Evolutionary conservation across 2,329 filamentous ascomycete genomes (phyloP), one percentile per base, ranked within the genome.

Genomic region (Aureobasidium lini): DNA sequence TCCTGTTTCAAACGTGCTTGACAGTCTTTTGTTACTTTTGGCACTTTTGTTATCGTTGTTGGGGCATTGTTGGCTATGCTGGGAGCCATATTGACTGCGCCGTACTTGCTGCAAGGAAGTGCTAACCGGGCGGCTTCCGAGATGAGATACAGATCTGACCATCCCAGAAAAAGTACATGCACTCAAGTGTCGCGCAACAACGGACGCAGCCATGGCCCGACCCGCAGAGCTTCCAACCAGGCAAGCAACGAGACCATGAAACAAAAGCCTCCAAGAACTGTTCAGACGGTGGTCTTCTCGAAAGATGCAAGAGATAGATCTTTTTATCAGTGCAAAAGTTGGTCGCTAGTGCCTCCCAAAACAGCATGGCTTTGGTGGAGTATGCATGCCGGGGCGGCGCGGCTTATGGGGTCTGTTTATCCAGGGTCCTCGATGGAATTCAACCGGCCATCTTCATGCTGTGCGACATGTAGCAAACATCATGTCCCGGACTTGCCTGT

Each of bases 291-390:
- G 29, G 52, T 46, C 31, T 56, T 16, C 6, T 56, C 40, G 40
- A 56, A 15, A 44, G 32, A 56, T 46, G 52, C 31, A 56, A 18
- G 46, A 16, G 52, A 56, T 31, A 56, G 39, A 56, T 56, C 52
- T 46, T 6, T 54, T 15, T 8, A 42, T 5, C 16, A 36, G 31
- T 37, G 23, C 50, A 18, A 37, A 37, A n/a, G 37, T 52, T 23
- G 16, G 13, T 42, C n/a, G n/a, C 9, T 43, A 32, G 37, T 23
- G n/a, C 9, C 28, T 16, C 50, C 37, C 39, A n/a, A 54, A 43
- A 34, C 37, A 43, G 50, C 9, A 54, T 52, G 36, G 48, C 29
- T 32, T 16, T 54, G 23, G 50, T 43, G 50, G 50, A 54, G 39
- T 32, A 10, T 53, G 36, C 50, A 43, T 42, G 8, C 39, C 40